Percentiles rank a stretch among this genome's conserved stretches.
Evolutionary conservation across 768 basidiomycete genomes (phyloP).

Genomic region (Leccinum barrowsii): DNA sequence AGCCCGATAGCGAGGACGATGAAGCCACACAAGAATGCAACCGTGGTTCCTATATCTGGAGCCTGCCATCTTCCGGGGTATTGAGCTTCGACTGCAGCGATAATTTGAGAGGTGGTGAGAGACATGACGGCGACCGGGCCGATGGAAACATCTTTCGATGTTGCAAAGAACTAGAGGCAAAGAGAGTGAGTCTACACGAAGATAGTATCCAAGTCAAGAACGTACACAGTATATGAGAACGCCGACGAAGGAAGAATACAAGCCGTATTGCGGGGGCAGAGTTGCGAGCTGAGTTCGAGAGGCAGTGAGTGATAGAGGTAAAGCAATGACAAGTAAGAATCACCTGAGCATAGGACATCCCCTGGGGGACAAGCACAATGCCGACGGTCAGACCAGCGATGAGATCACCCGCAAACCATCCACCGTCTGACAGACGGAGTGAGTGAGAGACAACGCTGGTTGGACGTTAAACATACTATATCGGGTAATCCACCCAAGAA

Average conservation of each 20-base stretch:
- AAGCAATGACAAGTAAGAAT: neutral
- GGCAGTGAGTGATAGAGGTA: neutral
- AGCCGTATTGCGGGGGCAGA: conserved; percentile 81
- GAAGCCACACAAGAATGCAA: conserved; percentile 87
- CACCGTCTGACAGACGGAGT: conserved; percentile 45
- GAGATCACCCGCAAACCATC: conserved; percentile 83
- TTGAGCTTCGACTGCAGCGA: conserved; percentile 54
- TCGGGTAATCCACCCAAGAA: conserved; percentile 78
- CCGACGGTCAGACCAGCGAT: conserved; percentile 93
- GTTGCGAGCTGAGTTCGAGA: conserved; percentile 62
- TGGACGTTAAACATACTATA: conserved; percentile 58
- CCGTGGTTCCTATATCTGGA: conserved; percentile 76
- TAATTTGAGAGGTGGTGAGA: conserved; percentile 78
- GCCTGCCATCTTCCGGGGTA: conserved; percentile 57
- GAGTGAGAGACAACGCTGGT: neutral
- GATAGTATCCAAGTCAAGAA: neutral
- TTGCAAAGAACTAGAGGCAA: conserved; percentile 76
- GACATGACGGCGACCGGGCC: conserved; percentile 99
- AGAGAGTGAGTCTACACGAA: neutral
- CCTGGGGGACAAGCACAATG: conserved; percentile 92
- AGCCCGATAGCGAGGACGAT: conserved; percentile 89
- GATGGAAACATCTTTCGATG: conserved; percentile 98
- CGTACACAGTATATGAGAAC: conserved; percentile 79
- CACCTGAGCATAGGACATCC: conserved; percentile 85
- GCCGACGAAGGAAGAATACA: conserved; percentile 93